Conservation (phyloP, 345 rosid species). For the Eucalyptus sp. region DNA sequence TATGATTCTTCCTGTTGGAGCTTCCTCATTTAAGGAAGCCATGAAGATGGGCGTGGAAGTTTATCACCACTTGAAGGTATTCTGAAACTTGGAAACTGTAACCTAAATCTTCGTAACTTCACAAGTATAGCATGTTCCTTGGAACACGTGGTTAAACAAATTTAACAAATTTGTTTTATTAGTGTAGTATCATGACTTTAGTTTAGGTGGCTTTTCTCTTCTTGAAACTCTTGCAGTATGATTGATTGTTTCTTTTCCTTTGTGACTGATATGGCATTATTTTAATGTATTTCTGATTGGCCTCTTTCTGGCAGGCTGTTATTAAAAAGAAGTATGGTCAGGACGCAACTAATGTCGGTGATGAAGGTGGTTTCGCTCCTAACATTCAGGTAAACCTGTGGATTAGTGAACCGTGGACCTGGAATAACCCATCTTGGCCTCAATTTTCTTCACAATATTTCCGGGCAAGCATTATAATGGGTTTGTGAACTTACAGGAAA, state of each 20-base stretch:
- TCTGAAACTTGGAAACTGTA: neutral
- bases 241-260: neutral
- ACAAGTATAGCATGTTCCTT: neutral
- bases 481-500: slow-evolving; percentile 26
- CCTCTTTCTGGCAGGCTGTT: slow-evolving; percentile 24
- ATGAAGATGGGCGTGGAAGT: slow-evolving; percentile 79
- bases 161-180: neutral
- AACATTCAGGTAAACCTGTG: slow-evolving; percentile 58
- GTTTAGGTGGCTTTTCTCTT: neutral
- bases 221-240: neutral
- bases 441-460: neutral
- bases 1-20: slow-evolving; percentile 62
- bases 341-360: slow-evolving; percentile 98
- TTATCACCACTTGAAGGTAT: slow-evolving; percentile 26
- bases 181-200: neutral
- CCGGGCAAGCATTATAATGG: neutral
- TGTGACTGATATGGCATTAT: neutral
- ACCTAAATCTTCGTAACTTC: neutral
- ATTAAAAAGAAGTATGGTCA: slow-evolving; percentile 94
- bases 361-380: slow-evolving; percentile 98
- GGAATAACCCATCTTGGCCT: neutral
- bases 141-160: neutral
- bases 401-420: neutral
- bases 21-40: slow-evolving; percentile 61
- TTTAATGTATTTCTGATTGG: neutral